Conservation (phyloP, 805 yeast genomes). For the Lipomyces lipofer region DNA sequence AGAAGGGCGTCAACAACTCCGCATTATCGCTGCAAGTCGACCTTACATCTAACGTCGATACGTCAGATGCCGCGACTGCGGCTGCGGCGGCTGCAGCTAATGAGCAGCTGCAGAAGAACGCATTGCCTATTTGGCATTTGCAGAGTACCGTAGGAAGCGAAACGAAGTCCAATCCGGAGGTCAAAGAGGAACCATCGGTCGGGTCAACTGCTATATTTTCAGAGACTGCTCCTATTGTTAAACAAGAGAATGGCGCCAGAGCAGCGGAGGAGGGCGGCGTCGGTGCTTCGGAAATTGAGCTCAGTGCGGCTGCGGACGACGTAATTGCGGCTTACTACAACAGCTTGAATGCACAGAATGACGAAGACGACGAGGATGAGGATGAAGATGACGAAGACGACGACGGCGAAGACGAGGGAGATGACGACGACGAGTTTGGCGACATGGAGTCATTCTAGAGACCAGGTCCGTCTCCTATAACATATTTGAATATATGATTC, state of each 20-base stretch:
- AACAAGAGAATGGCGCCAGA: too few species aligned
- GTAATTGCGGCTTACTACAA: conserved; percentile 68
- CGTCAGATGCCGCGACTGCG: conserved; percentile 40
- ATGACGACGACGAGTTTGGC: conserved; percentile 38
- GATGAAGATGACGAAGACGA: conserved; percentile 53
- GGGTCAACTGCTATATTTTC: not conserved
- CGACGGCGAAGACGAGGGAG: conserved; percentile 36
- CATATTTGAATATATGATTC: too few species aligned
- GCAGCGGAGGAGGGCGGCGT: too few species aligned
- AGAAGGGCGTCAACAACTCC: conserved; percentile 41
- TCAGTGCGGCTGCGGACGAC: conserved; percentile 52
- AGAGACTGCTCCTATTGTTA: too few species aligned
- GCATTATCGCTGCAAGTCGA: conserved; percentile 86
- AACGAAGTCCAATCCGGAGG: conserved; percentile 7
- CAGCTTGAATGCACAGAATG: conserved; percentile 66
- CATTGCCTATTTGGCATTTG: conserved; percentile 95
- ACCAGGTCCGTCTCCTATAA: too few species aligned
- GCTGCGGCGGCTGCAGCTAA: conserved; percentile 53
- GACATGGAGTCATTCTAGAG: conserved; percentile 12
- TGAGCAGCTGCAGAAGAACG: conserved; percentile 81
- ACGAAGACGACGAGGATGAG: conserved; percentile 59
- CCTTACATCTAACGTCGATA: conserved; percentile 44
- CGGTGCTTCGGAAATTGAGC: too few species aligned
- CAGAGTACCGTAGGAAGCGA: conserved; percentile 84
- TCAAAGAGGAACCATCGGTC: not conserved